Percentiles rank a stretch among this genome's conserved stretches.
Evolutionary conservation across 257 asterid genomes (phyloP).

Genomic region (Solanum dulcamara): DNA sequence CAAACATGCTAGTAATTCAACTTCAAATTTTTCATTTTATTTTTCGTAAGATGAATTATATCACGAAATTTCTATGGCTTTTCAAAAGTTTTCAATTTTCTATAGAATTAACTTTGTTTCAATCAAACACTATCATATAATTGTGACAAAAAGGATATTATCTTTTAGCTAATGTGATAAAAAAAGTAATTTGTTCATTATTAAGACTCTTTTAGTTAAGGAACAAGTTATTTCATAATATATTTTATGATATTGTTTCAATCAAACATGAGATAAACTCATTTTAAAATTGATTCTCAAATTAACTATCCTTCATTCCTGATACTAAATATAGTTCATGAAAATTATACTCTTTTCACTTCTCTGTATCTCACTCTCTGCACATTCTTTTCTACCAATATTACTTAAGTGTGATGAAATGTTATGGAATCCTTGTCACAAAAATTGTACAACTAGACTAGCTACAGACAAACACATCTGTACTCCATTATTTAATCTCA

Average conservation of each 20-base stretch:
- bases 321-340: no score
- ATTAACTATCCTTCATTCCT: no score
- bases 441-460: background rate
- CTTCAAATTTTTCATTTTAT: background rate
- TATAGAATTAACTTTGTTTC: background rate
- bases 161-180: background rate
- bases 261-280: no score
- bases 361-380: background rate
- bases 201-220: no score
- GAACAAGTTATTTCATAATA: no score
- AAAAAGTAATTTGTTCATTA: background rate
- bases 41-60: background rate
- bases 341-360: background rate
- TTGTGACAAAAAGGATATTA: background rate
- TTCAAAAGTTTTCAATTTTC: background rate
- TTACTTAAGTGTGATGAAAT: background rate
- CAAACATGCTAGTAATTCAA: background rate
- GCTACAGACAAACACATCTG: background rate
- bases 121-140: background rate
- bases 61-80: background rate
- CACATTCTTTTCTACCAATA: background rate
- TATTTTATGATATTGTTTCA: no score
- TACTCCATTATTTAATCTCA: background rate
- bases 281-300: no score
- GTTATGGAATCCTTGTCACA: background rate